Conservation (phyloP, 306 rosid genomes). For the Citrullus mucosospermus region DNA sequence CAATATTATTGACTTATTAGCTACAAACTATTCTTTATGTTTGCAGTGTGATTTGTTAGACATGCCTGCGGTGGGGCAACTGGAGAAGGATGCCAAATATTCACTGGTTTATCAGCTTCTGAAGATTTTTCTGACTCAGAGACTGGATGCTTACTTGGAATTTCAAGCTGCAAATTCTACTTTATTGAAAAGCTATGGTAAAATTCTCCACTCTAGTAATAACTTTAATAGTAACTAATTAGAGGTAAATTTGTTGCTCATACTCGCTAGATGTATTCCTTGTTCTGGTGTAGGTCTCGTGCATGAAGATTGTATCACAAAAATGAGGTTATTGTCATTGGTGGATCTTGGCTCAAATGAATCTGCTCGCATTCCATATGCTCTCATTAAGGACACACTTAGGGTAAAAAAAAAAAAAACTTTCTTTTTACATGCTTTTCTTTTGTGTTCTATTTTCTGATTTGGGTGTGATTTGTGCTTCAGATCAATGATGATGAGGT, state of each 20-base stretch:
- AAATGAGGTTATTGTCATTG: slow-evolving; percentile 80
- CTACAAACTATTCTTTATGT: slow-evolving; percentile 8
- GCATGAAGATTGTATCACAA: slow-evolving; percentile 71
- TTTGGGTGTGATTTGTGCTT: slow-evolving; percentile 5
- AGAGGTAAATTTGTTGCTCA: not conserved
- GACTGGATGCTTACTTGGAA: slow-evolving; percentile 74
- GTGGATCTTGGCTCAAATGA: slow-evolving; percentile 69
- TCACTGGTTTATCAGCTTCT: slow-evolving; percentile 70
- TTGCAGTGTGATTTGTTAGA: slow-evolving; percentile 83
- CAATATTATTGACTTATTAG: not conserved
- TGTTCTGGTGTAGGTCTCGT: slow-evolving; percentile 44
- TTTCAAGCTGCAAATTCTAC: slow-evolving; percentile 64
- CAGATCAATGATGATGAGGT: slow-evolving; percentile 79
- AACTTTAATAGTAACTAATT: not conserved
- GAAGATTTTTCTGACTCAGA: slow-evolving; percentile 67
- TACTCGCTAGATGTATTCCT: slow-evolving; percentile 3
- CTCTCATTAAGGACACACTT: slow-evolving; percentile 60
- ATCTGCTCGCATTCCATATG: slow-evolving; percentile 59
- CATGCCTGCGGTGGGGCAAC: slow-evolving; percentile 66
- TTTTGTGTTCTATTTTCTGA: not conserved
- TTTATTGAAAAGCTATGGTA: slow-evolving; percentile 62
- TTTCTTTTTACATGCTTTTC: not conserved
- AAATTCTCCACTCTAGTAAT: not conserved
- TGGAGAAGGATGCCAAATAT: slow-evolving; percentile 84
- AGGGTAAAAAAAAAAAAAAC: slow-evolving; percentile 23